Evolutionary conservation across 345 rosid species (phyloP), one percentile per base, ranked within the genome.

Genomic region (Kernera saxatilis): DNA sequence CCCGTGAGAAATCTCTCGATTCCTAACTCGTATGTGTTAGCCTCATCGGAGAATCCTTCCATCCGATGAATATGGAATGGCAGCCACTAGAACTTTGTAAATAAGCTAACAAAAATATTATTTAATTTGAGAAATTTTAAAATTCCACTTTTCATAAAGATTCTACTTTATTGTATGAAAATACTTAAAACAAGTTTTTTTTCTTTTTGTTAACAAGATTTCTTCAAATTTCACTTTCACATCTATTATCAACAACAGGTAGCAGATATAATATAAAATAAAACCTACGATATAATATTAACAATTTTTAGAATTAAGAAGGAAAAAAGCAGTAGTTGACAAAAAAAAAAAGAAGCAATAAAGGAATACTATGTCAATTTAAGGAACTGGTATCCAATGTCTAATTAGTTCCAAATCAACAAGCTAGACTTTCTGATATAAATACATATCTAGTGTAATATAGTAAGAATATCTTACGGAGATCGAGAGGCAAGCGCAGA

Each of bases 361-460:
- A 68, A 59, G 13, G 27, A 21, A 70, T 27, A 25, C 19, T 33
- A 69, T 18, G 40, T 18, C 67, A 48, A 37, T 6, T 26, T 13
- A 26, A 50, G 35, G 22, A 60, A 61, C 10, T 39, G 36, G 69
- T 51, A 71, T 61, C 62, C 62, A 71, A 71, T 50, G 75, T 40
- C 26, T n/a, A 60, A 71, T 11, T 71, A 59, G 60, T 59, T 70
- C 51, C 56, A 39, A 70, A 46, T 17, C 50, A 48, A 59, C 74
- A 21, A 48, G 67, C 50, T 48, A 60, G 43, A 51, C 44, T 61
- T 14, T 39, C 44, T 69, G 12, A n/a, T n/a, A 29, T 22, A 33
- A 29, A 44, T 29, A 43, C 22, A 61, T 41, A 8, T 29, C 21
- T 66, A 53, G 1, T 53, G 41, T 17, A 9, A 25, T 69, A 60